A percentile compares a stretch with the other conserved stretches of the same genome.
Conservation (phyloP, 371 early-diverging fungal species). For the Paraphysoderma sedebokerense region DNA sequence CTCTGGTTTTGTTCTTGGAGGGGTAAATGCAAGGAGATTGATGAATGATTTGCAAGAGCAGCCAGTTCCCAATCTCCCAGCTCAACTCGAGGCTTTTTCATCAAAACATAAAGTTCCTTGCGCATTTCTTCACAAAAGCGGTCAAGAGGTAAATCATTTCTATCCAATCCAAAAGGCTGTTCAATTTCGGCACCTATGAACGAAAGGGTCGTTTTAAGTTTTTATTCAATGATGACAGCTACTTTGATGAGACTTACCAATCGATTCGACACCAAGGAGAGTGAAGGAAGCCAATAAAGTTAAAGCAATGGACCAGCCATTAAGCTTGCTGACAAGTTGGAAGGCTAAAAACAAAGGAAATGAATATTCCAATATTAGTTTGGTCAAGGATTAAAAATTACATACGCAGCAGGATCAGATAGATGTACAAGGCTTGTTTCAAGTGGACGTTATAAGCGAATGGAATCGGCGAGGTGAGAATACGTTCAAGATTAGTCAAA, state of each 20-base stretch:
- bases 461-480: constrained; percentile 62
- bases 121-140: constrained; percentile 3
- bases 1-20: background rate
- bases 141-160: constrained; percentile 29
- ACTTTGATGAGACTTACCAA: constrained; percentile 22
- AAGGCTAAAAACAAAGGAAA: constrained; percentile 16
- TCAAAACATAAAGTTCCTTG: background rate
- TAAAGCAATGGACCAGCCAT: constrained; percentile 24
- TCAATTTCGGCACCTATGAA: constrained; percentile 52
- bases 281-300: constrained; percentile 42
- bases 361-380: too few species aligned
- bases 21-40: too few species aligned
- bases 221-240: background rate
- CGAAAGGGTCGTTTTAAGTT: background rate
- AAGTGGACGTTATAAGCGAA: constrained; percentile 64
- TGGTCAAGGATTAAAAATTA: too few species aligned
- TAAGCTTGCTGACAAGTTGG: constrained; percentile 30
- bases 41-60: too few species aligned
- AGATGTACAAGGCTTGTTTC: constrained; percentile 46
- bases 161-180: constrained; percentile 54
- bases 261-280: constrained; percentile 47
- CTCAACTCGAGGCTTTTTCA: background rate
- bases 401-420: constrained; percentile 42
- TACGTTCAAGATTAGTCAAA: constrained; percentile 52
- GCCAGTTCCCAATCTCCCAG: background rate